These are phyloP conservation scores for Bryoerythrophyllum caledonicum DNA, from an alignment of 225 moss, liverwort and hornwort genomes.

Conservation along the genomic window DNA sequence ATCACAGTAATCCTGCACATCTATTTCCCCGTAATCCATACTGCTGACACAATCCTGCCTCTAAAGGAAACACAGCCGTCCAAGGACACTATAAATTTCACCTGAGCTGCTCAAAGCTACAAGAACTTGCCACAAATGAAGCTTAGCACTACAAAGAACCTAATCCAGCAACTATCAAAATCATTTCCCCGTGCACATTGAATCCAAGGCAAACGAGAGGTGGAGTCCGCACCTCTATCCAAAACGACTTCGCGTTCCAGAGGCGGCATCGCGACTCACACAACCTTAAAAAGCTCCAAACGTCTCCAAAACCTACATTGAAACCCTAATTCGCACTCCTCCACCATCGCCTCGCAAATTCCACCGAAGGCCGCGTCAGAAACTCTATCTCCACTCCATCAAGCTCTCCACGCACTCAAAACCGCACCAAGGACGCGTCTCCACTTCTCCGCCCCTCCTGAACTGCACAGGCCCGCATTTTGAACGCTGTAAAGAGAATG, in stretches of 20 bases:
- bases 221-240: constrained; percentile 37
- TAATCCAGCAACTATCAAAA: not conserved
- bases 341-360: not conserved
- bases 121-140: not conserved
- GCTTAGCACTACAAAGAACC: not conserved
- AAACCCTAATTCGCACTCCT: constrained; percentile 26
- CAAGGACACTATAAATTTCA: no score
- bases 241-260: constrained; percentile 29
- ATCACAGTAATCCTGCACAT: no score
- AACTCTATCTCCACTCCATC: constrained; percentile 2
- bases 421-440: no score
- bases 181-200: not conserved
- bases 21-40: no score
- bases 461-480: not conserved
- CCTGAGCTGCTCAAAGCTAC: no score
- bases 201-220: not conserved
- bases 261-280: constrained; percentile 25
- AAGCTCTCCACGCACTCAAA: not conserved
- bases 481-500: not conserved
- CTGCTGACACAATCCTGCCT: no score
- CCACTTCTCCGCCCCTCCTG: not conserved
- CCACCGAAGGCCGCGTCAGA: not conserved
- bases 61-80: no score
- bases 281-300: not conserved
- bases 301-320: not conserved